Base-by-base conservation (phyloP, 1,284 basidiomycete genomes). In the Pseudozyma sp. region DNA sequence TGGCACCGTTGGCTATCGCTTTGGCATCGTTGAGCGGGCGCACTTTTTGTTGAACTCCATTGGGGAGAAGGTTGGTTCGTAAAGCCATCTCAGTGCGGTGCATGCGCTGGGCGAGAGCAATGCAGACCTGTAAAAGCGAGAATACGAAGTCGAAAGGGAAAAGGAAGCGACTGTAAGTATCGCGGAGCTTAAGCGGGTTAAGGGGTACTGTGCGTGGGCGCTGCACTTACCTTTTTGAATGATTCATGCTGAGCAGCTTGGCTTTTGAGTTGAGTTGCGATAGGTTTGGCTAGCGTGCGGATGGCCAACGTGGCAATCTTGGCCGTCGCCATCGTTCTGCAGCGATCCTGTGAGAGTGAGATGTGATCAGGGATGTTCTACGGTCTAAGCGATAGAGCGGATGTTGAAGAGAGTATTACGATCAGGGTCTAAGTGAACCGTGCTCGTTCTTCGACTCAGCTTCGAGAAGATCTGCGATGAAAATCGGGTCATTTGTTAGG, bases 11-110 rank as follows among this genome's bases (percentile, higher is more conserved):
- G 12, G 71, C 64, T 34, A 79, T 75, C 31, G 77, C 79, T 60
- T 83, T 84, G 52, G 78, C 73, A 62, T 85, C 83, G 62, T 83
- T 85, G 54, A 85, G 68, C 7, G 83, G 83, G 9, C 83, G 72
- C 14, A 83, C 72, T 53, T 83, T 83, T 25, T 78, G 77, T 34
- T 64, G 57, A 10, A 57, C 71, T 11, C 68, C 74, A 25, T 71
- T 68, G 7, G 72, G 70, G 10, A 84, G 62, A n/a, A 85, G 60
- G 38, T 82, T 82, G 36, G 65, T 58, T 2, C 80, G 62, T 36
- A 84, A 44, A 0, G 77, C 77, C 76, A 81, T 81, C 57, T 85
- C 83, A 19, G 72, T 77, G 2, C 80, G 75, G 45, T 85, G 79
- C 75, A 83, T 79, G 4, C 51, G 39, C 51, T 84, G 82, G 5